Conservation (phyloP, 805 yeast genomes). For the Yarrowia deformans region DNA sequence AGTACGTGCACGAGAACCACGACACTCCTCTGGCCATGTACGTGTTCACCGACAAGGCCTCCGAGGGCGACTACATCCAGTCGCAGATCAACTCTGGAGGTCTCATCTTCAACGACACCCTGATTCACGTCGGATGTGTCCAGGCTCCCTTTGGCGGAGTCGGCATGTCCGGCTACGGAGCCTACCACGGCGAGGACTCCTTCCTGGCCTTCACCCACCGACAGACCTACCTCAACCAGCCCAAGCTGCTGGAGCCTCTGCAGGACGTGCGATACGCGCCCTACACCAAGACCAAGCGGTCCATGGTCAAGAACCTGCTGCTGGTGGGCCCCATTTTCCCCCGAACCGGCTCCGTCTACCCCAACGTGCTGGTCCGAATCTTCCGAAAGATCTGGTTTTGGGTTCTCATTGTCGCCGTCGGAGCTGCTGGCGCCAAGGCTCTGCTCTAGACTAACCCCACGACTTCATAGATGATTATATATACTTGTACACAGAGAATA, state of each 20-base stretch:
- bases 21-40: slow-evolving; percentile 85
- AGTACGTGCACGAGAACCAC: slow-evolving; percentile 55
- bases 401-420: slow-evolving; percentile 29
- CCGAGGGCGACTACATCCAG: slow-evolving; percentile 60
- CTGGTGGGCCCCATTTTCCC: slow-evolving; percentile 37
- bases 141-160: slow-evolving; percentile 90
- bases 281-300: slow-evolving; percentile 50
- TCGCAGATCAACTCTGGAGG: slow-evolving; percentile 73
- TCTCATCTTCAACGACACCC: slow-evolving; percentile 68
- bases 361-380: slow-evolving; percentile 34
- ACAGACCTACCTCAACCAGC: slow-evolving; percentile 70
- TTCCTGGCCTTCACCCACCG: slow-evolving; percentile 74
- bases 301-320: slow-evolving; percentile 30
- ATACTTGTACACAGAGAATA: background rate
- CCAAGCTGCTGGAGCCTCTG: slow-evolving; percentile 66
- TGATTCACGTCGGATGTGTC: slow-evolving; percentile 71
- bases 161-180: slow-evolving; percentile 81
- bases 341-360: slow-evolving; percentile 38
- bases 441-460: slow-evolving; percentile 14
- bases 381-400: slow-evolving; percentile 38
- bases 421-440: slow-evolving; percentile 37
- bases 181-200: slow-evolving; percentile 77
- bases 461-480: slow-evolving; percentile 5
- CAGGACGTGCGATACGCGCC: slow-evolving; percentile 73
- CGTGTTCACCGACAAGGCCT: slow-evolving; percentile 60